These are phyloP conservation scores for Pichia sp. DNA, from an alignment of 1,139 yeast genomes.

Conservation along the genomic window DNA sequence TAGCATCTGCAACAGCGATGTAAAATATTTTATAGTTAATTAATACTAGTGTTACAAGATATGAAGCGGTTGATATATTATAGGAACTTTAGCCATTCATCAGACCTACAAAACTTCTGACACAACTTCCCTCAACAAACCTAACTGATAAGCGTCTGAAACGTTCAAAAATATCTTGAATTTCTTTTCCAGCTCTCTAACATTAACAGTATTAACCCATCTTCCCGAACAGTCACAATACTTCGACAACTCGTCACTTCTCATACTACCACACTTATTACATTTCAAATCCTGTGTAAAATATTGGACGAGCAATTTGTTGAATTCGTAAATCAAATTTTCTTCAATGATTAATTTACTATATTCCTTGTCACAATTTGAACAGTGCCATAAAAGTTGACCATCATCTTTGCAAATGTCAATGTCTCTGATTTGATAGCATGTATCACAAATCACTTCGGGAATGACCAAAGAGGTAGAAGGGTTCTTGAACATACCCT, in stretches of 20 bases:
- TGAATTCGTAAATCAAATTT: constrained; percentile 61
- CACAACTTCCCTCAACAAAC: constrained; percentile 45
- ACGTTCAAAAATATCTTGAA: constrained; percentile 54
- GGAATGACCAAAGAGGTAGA: constrained; percentile 63
- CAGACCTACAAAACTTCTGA: constrained; percentile 19
- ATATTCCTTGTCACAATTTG: constrained; percentile 60
- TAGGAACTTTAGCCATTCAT: background rate
- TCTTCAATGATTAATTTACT: constrained; percentile 76
- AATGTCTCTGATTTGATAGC: constrained; percentile 69
- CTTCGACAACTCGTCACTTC: constrained; percentile 64
- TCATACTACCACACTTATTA: constrained; percentile 64
- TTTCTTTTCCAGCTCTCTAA: constrained; percentile 42
- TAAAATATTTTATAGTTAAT: background rate
- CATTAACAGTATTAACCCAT: constrained; percentile 62
- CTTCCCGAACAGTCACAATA: constrained; percentile 86
- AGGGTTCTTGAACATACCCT: constrained; percentile 74
- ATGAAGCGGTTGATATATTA: background rate
- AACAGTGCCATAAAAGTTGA: constrained; percentile 57
- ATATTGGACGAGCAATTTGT: constrained; percentile 52
- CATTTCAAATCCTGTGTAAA: constrained; percentile 82
- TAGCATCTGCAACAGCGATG: background rate
- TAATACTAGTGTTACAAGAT: background rate
- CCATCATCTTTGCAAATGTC: constrained; percentile 74
- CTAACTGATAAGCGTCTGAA: constrained; percentile 57
- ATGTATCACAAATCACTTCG: constrained; percentile 72